Percentiles rank a stretch among this genome's conserved stretches.
These are phyloP conservation scores for Triangularia verruculosa DNA, from an alignment of 2,329 filamentous ascomycete species.

Conservation along the genomic window DNA sequence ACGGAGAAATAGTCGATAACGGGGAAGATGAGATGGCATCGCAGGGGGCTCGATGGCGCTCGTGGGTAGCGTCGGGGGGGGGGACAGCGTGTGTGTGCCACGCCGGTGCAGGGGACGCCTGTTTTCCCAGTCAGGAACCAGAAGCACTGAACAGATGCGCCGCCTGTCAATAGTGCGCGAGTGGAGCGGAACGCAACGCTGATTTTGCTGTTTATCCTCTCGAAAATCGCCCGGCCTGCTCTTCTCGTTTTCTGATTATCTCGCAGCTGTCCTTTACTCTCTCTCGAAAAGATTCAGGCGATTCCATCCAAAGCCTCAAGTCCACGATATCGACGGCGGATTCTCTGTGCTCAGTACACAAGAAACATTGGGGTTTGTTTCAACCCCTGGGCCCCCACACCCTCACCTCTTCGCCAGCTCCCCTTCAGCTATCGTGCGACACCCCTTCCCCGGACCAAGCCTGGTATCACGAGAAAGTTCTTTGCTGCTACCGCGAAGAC, in stretches of 20 bases:
- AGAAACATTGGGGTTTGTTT: conserved; percentile 10
- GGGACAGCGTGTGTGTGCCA: conserved; percentile 8
- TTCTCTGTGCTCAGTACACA: background rate
- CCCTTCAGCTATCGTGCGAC: conserved; percentile 10
- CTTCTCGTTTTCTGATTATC: background rate
- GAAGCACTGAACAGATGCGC: conserved; percentile 7
- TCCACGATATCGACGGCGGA: background rate
- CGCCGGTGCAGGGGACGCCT: conserved; percentile 17
- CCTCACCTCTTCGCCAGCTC: background rate
- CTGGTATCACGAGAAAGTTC: conserved; percentile 6
- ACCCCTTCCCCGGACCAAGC: background rate
- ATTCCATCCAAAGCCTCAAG: background rate
- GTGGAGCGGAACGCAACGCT: conserved; percentile 19
- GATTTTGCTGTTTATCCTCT: conserved; percentile 14
- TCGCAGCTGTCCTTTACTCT: no score
- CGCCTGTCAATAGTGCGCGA: conserved; percentile 15
- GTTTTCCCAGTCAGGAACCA: conserved; percentile 20
- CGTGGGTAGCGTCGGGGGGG: conserved; percentile 11
- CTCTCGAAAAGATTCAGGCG: background rate
- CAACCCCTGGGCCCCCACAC: conserved; percentile 7
- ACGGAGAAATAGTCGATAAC: background rate
- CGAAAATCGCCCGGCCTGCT: background rate
- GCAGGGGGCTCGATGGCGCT: conserved; percentile 7
- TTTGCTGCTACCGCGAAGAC: background rate
- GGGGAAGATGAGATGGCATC: conserved; percentile 8